Evolutionary conservation across 495 filamentous ascomycete genomes (phyloP), one percentile per base, ranked within the genome.

Genomic region (Xanthoparmelia taractica): DNA sequence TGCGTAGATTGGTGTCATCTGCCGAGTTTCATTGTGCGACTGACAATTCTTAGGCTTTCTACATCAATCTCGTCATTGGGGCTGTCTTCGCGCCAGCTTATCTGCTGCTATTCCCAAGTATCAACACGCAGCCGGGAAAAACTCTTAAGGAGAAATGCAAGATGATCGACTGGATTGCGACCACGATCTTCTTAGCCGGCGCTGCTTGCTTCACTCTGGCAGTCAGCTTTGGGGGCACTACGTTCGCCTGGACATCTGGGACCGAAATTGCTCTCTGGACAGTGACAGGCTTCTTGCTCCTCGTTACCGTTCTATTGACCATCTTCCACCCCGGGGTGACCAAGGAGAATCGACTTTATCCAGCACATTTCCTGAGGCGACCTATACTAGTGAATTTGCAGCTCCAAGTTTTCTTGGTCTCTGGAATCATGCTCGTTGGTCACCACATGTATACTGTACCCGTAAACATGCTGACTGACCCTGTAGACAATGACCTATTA

Each of bases 61-160:
- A 88, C 73, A 84, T 92, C 71, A 90, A 89, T 64, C 77, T 90
- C 20, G 69, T 75, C 43, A 72, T 89, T 27, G 82, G 79, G 15
- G 86, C 66, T 8, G 64, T 79, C 8, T 77, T 75, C 29, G 75
- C 79, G 8, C 57, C 36, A 12, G 37, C 29, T 2, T 87, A 83
- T 66, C n/a, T 88, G 57, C 79, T 85, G 66, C 65, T 80, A 36
- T 69, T 88, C 2, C 84, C 83, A 0, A 23, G 20, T 4, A 4
- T n/a, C 20, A 20, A 23, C 7, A 18, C 10, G 5, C 41, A 23
- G 2, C 5, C 5, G 8, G 41, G 20, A 0, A 1, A 8, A 8
- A 6, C 3, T 2, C 8, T 45, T 2, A 18, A 4, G 20, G 7
- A n/a, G 2, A 18, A 20, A 23, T 36, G 18, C 27, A 11, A 59